Percentiles rank a stretch among this genome's conserved stretches.
phyloP scores from a whole-genome alignment of 257 asterid genomes.

The Mentha longifolia region DNA sequence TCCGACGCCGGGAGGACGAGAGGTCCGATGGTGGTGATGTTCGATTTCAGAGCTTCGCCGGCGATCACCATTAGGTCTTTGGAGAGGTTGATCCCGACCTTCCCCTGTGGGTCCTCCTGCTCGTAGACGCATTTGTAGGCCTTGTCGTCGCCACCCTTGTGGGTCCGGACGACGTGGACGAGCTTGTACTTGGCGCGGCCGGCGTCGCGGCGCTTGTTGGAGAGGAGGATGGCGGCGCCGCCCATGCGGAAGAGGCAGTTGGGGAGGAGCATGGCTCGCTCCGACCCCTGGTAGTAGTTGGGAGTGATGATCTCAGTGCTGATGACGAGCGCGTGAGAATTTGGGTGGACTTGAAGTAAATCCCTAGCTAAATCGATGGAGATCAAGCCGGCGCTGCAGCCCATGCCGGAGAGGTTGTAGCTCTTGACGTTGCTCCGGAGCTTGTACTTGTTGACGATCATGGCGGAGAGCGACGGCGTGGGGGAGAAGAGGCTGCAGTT shows the following conservation, averaged over 20 bases:
- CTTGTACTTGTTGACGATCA: conserved; percentile 59
- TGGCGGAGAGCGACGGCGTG: conserved; percentile 62
- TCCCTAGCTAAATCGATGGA: conserved; percentile 61
- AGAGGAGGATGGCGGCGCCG: conserved; percentile 56
- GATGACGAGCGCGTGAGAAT: conserved; percentile 48
- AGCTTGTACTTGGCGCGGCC: conserved; percentile 50
- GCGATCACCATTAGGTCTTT: conserved; percentile 64
- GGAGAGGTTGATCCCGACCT: conserved; percentile 56
- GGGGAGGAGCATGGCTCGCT: conserved; percentile 61
- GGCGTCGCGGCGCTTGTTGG: conserved; percentile 52
- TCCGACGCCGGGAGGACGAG: conserved; percentile 61
- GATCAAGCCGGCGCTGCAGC: conserved; percentile 64
- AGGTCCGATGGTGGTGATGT: conserved; percentile 64
- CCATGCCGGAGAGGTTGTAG: conserved; percentile 60
- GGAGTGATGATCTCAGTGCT: conserved; percentile 65
- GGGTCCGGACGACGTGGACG: conserved; percentile 54
- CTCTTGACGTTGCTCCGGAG: conserved; percentile 56
- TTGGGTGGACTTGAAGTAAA: conserved; percentile 52
- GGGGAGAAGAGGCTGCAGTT: conserved; percentile 70
- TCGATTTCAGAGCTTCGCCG: conserved; percentile 57
- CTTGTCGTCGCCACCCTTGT: conserved; percentile 58
- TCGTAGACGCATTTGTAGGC: conserved; percentile 57
- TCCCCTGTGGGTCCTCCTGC: conserved; percentile 57
- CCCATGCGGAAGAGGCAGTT: conserved; percentile 65
- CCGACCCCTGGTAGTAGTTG: conserved; percentile 46